phyloP scores from a whole-genome alignment of 1,284 basidiomycete species.

The Naganishia sp. region DNA sequence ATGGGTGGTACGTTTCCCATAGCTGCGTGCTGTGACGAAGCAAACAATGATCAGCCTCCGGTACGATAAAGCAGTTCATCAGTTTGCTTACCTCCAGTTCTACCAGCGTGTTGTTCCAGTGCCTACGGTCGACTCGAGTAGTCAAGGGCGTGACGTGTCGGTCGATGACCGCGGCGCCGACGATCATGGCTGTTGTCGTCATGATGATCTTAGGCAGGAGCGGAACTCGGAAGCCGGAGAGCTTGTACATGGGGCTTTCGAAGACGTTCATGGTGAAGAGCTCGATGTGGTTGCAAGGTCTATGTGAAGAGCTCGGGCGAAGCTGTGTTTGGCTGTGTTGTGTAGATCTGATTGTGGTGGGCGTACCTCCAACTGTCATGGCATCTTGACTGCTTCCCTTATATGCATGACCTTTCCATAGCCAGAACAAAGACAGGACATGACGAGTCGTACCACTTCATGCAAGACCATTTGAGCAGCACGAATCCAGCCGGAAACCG shows the following conservation, averaged over 20 bases:
- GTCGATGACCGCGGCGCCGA: constrained; percentile 18
- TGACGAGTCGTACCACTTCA: neutral
- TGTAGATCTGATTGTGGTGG: neutral
- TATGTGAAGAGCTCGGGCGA: neutral
- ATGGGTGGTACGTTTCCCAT: neutral
- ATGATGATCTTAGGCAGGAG: constrained; percentile 26
- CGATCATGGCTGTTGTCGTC: constrained; percentile 21
- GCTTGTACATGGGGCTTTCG: constrained; percentile 29
- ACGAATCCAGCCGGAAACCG: constrained; percentile 6
- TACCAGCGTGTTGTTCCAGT: constrained; percentile 9
- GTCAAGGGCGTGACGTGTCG: constrained; percentile 16
- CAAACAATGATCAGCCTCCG: neutral
- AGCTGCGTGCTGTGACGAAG: constrained; percentile 1
- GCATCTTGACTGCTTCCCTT: neutral
- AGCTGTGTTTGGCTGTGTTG: neutral
- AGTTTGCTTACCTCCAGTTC: constrained; percentile 9
- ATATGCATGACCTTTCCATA: constrained; percentile 1
- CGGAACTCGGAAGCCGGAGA: constrained; percentile 24
- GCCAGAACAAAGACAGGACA: neutral
- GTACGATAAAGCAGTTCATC: neutral
- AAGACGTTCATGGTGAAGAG: constrained; percentile 23
- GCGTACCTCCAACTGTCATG: too few species aligned
- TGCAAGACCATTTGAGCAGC: neutral
- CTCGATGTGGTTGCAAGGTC: neutral
- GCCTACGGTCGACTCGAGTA: constrained; percentile 6